Evolutionary conservation across 164 flowering plant species (phyloP).

Genomic region (Macadamia tetraphylla): DNA sequence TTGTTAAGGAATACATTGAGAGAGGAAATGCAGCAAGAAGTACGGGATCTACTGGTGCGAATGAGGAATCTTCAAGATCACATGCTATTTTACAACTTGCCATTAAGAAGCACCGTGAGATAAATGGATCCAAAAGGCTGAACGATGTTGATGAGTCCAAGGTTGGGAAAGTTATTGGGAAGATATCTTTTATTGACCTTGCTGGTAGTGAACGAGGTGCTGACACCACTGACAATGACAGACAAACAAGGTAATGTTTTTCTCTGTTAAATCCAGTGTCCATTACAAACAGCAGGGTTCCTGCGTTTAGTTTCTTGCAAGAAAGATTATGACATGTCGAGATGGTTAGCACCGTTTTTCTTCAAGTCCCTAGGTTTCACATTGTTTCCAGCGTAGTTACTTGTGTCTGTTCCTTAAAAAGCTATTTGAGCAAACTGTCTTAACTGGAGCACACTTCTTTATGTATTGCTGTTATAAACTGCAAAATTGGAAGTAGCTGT

Average conservation of each 20-base stretch:
- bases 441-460: no score
- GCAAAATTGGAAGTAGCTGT: no score
- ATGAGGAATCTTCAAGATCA: conserved; percentile 98
- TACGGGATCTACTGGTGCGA: conserved; percentile 98
- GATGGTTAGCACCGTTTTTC: no score
- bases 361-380: no score
- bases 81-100: conserved; percentile 95
- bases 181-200: conserved; percentile 95
- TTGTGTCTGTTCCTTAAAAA: no score
- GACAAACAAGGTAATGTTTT: conserved; percentile 73
- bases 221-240: conserved; percentile 96
- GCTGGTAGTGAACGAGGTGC: conserved; percentile 99
- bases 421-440: no score
- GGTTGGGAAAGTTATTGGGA: conserved; percentile 77
- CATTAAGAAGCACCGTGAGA: conserved; percentile 77
- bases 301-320: no score
- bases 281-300: not conserved
- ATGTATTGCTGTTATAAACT: no score
- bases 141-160: conserved; percentile 64
- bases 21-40: conserved; percentile 92
- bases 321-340: no score
- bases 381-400: no score
- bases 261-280: not conserved
- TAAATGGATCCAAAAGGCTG: conserved; percentile 59
- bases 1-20: conserved; percentile 93